Base-by-base conservation (phyloP, 2,329 filamentous ascomycete species). In the Colletotrichum endophyticum region DNA sequence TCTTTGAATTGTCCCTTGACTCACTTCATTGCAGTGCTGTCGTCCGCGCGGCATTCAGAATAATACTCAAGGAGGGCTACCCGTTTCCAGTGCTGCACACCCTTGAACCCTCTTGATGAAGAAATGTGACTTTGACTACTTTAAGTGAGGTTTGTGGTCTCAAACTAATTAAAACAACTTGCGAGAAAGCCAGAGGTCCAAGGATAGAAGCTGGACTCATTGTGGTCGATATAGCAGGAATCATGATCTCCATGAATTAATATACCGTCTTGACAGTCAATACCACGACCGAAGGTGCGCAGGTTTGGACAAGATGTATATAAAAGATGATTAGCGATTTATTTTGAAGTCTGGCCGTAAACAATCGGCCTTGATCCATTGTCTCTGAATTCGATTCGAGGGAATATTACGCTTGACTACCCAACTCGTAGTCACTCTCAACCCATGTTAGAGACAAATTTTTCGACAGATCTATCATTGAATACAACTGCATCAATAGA, bases 261-360 rank as follows among this genome's bases (percentile, higher is more conserved):
- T 44, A 44, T 11, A 44, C 16, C 3, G 16, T 3, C 36, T n/a
- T 44, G 36, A 11, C 8, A 19, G 5, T n/a, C 8, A 8, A 44
- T n/a, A 11, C 36, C 5, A 11, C 5, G 2, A 2, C 8, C 36
- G 0, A 19, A 0, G 16, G 16, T n/a, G 8, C 3, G 8, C 16
- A 11, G 16, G 36, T 0, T 44, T 44, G 5, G 16, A 44, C 2
- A 19, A 11, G 36, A 44, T 0, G 1, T 2, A n/a, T 44, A 11
- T 19, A 19, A 19, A 9, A 3, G 36, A n/a, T 19, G 1, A 19
- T n/a, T 5, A 3, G 16, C 8, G 36, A 44, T 44, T 0, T 19
- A 19, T 6, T 44, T 3, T 44, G 39, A 44, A 44, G 39, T 44
- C 16, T 44, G 16, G 5, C 16, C 39, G 11, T 16, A n/a, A 11